phyloP scores from a whole-genome alignment of 2,329 filamentous ascomycete genomes.

The Colletotrichum falcatum region DNA sequence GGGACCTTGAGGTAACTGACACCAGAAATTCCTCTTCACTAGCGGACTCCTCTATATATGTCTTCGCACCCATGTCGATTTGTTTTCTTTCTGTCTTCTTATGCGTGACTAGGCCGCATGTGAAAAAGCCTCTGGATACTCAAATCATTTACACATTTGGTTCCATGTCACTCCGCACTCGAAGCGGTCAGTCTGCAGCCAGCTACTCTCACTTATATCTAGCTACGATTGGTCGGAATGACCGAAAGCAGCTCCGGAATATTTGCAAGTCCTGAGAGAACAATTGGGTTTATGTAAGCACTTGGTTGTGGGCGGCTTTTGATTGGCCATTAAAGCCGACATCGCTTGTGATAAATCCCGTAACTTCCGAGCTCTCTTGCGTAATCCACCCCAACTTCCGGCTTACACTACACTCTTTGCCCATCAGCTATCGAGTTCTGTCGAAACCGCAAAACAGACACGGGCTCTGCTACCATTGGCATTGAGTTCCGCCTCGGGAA shows the following conservation, averaged over 20 bases:
- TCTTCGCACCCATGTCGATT: not conserved
- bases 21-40: not conserved
- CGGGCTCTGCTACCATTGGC: not conserved
- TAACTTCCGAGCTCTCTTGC: constrained; percentile 10
- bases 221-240: not conserved
- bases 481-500: not conserved
- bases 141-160: not conserved
- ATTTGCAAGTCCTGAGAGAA: not conserved
- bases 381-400: constrained; percentile 7
- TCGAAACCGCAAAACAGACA: not conserved
- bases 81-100: too few relatives aligned
- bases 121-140: not conserved
- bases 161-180: not conserved
- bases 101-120: not conserved
- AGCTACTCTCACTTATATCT: not conserved
- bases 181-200: not conserved
- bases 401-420: constrained; percentile 10
- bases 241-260: not conserved
- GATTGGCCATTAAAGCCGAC: not conserved
- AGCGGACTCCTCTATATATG: not conserved
- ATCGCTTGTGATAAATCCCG: not conserved
- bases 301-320: not conserved
- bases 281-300: not conserved
- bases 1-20: too few relatives aligned
- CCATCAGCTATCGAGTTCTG: not conserved